Evolutionary conservation across 257 asterid species (phyloP).

Genomic region (Ballota nigra): DNA sequence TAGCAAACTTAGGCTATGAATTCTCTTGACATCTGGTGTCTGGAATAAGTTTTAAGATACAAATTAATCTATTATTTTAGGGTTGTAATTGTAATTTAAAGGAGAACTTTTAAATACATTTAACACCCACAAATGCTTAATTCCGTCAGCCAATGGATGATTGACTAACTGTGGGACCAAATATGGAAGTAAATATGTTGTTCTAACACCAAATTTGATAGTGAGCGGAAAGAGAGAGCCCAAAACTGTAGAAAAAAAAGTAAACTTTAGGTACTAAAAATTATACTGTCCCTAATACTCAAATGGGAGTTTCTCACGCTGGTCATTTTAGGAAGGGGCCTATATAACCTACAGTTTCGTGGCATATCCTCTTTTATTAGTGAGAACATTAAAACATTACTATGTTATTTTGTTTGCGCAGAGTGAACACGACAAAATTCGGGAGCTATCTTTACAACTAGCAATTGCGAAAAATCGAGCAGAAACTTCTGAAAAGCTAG

Average conservation of each 20-base stretch:
- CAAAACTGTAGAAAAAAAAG: too few relatives aligned
- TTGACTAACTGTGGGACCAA: neutral
- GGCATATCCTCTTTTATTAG: neutral
- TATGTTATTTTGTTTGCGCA: slow-evolving; percentile 33
- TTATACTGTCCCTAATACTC: too few relatives aligned
- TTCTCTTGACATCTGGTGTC: neutral
- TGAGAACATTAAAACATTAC: neutral
- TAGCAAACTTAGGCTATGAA: neutral
- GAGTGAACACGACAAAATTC: slow-evolving; percentile 84
- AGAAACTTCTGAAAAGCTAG: slow-evolving; percentile 58
- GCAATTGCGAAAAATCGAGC: slow-evolving; percentile 78
- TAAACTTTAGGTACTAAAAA: too few relatives aligned
- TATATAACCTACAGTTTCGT: neutral
- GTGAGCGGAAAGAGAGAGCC: too few relatives aligned
- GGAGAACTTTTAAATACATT: too few relatives aligned
- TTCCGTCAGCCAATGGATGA: too few relatives aligned
- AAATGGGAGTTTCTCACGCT: neutral
- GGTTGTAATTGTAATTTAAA: too few relatives aligned
- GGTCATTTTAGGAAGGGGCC: neutral
- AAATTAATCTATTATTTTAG: too few relatives aligned
- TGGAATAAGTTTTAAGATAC: neutral
- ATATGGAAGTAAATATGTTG: too few relatives aligned
- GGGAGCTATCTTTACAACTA: slow-evolving; percentile 83
- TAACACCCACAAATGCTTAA: too few relatives aligned
- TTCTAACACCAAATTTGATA: too few relatives aligned